Conservation (phyloP, 1,284 basidiomycete genomes). For the Puccinia brachypodii region DNA sequence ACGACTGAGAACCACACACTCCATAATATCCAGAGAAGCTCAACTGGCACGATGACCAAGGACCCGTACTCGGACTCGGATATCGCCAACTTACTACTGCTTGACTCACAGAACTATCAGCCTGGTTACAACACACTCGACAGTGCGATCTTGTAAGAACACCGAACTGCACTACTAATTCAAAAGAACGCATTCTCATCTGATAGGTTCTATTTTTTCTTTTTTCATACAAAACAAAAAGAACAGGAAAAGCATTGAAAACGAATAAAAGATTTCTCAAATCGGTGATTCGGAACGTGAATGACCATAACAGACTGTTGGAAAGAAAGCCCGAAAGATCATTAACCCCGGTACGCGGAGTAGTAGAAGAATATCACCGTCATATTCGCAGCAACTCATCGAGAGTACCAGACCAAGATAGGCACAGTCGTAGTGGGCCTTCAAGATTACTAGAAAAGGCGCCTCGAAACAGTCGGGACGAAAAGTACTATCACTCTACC, state of each 20-base stretch:
- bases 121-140: background rate
- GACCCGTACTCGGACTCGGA: slow-evolving; percentile 10
- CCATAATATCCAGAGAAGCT: too few relatives aligned
- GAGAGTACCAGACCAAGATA: background rate
- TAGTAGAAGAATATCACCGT: background rate
- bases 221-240: background rate
- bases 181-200: background rate
- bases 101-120: slow-evolving; percentile 8
- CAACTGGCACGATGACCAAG: background rate
- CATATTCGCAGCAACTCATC: background rate
- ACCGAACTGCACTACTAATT: background rate
- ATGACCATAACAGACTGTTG: slow-evolving; percentile 53
- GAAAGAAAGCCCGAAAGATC: slow-evolving; percentile 45
- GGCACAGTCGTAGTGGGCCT: background rate
- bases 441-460: background rate
- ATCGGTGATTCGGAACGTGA: slow-evolving; percentile 52
- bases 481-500: background rate
- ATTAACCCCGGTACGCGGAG: background rate
- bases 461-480: background rate
- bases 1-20: too few relatives aligned
- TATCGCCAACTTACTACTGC: slow-evolving; percentile 13
- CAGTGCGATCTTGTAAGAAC: background rate
- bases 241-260: background rate
- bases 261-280: slow-evolving; percentile 54
- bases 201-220: background rate